A percentile compares a stretch with the other conserved stretches of the same genome.
phyloP scores from a whole-genome alignment of 2,329 filamentous ascomycete species.

The Phyllosticta citribraziliensis region DNA sequence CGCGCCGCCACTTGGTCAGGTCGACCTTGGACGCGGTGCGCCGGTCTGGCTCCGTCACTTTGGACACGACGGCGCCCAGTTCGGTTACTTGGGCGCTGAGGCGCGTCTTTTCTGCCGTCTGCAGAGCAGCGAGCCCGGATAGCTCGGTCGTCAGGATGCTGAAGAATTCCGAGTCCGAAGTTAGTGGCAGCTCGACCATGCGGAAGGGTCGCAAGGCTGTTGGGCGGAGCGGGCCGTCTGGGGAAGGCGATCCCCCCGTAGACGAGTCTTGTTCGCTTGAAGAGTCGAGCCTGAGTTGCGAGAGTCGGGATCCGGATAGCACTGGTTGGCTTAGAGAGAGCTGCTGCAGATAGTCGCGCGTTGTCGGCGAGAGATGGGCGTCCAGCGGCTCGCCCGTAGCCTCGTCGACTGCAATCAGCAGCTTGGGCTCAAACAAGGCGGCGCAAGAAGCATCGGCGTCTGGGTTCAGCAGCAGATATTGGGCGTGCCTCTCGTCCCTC shows the following conservation, averaged over 20 bases:
- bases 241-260: not conserved
- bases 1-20: conserved; percentile 64
- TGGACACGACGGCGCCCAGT: conserved; percentile 55
- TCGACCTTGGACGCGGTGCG: conserved; percentile 50
- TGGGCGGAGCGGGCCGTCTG: not conserved
- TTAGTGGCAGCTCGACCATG: conserved; percentile 63
- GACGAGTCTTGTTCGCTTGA: not conserved
- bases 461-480: conserved; percentile 3
- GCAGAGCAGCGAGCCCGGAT: conserved; percentile 56
- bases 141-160: conserved; percentile 63
- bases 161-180: conserved; percentile 74
- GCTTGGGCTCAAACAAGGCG: conserved; percentile 49
- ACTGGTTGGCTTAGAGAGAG: conserved; percentile 37
- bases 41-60: conserved; percentile 54
- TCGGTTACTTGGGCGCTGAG: conserved; percentile 54
- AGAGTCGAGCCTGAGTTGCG: not conserved
- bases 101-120: conserved; percentile 53
- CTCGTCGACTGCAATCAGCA: conserved; percentile 60
- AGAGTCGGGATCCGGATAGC: not conserved
- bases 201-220: conserved; percentile 20
- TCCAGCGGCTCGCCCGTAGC: conserved; percentile 58
- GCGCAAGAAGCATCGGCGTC: not conserved
- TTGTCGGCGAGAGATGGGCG: conserved; percentile 56
- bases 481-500: conserved; percentile 2
- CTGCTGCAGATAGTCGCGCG: conserved; percentile 52